Conservation (phyloP, 1,284 basidiomycete genomes). For the Melampsora larici-populina region DNA sequence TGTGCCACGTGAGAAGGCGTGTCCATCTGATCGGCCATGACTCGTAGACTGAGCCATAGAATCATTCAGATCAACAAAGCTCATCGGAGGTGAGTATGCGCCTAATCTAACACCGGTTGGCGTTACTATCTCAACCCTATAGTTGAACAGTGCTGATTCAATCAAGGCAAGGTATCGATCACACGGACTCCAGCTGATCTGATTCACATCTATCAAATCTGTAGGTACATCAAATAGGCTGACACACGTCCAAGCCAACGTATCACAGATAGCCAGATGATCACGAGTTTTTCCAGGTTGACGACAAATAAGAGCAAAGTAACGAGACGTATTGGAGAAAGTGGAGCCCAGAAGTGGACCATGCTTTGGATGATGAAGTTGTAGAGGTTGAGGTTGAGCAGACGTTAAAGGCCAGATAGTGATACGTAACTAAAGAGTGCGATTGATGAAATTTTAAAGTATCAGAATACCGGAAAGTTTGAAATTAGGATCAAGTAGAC, state of each 20-base stretch:
- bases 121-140: conserved; percentile 25
- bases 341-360: conserved; percentile 15
- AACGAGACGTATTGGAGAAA: conserved; percentile 11
- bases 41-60: background rate
- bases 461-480: background rate
- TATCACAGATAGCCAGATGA: conserved; percentile 26
- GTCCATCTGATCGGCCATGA: background rate
- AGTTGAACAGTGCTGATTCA: conserved; percentile 37
- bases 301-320: conserved; percentile 29
- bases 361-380: conserved; percentile 38
- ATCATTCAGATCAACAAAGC: background rate
- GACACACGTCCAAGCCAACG: conserved; percentile 17
- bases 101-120: conserved; percentile 25
- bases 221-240: conserved; percentile 23
- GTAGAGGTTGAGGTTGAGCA: conserved; percentile 26
- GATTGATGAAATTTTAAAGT: background rate
- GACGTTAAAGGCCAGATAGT: conserved; percentile 29
- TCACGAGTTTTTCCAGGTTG: conserved; percentile 28
- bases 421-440: conserved; percentile 19
- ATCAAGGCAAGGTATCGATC: conserved; percentile 29
- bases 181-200: conserved; percentile 30
- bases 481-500: background rate
- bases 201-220: conserved; percentile 7
- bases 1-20: no score
- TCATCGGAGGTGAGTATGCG: background rate